Evolutionary conservation across 768 basidiomycete genomes (phyloP).

Genomic region (Gyrodon lividus): DNA sequence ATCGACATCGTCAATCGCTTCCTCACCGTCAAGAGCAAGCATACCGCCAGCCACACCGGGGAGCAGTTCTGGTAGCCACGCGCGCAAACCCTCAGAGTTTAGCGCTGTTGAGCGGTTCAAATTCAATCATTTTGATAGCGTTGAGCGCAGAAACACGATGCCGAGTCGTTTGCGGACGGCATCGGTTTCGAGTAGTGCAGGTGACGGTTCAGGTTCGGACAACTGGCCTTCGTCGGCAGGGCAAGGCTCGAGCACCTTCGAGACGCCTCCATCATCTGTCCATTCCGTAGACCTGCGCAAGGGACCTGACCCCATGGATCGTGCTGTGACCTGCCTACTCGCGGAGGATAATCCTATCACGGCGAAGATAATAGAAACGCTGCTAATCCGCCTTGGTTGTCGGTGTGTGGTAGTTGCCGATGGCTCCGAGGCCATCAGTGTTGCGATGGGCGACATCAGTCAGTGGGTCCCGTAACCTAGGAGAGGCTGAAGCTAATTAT

Average conservation of each 20-base stretch:
- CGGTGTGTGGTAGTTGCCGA: constrained; percentile 94
- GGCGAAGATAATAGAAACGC: constrained; percentile 93
- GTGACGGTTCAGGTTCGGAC: constrained; percentile 77
- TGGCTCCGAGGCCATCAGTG: constrained; percentile 95
- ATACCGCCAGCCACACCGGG: constrained; percentile 72
- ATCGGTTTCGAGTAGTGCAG: constrained; percentile 79
- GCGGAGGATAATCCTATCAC: constrained; percentile 99
- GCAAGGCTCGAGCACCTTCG: constrained; percentile 53
- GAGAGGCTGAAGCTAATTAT: constrained; percentile 5
- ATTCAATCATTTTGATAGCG: constrained; percentile 72
- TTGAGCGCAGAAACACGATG: constrained; percentile 78
- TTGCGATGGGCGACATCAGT: constrained; percentile 98
- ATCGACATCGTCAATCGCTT: constrained; percentile 87
- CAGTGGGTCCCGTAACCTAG: constrained; percentile 33
- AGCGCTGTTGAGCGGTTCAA: constrained; percentile 89
- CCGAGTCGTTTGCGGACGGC: constrained; percentile 86
- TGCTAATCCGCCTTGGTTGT: constrained; percentile 91
- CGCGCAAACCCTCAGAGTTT: constrained; percentile 86
- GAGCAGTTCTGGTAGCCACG: constrained; percentile 52
- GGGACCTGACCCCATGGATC: constrained; percentile 75
- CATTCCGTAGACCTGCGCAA: constrained; percentile 78
- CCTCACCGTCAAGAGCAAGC: constrained; percentile 80
- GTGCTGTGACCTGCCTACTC: constrained; percentile 89
- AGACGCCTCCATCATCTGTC: constrained; percentile 82
- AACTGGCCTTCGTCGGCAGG: constrained; percentile 63